Conservation (phyloP, 148 eudicot genomes). For the Dianthus caryophyllus region DNA sequence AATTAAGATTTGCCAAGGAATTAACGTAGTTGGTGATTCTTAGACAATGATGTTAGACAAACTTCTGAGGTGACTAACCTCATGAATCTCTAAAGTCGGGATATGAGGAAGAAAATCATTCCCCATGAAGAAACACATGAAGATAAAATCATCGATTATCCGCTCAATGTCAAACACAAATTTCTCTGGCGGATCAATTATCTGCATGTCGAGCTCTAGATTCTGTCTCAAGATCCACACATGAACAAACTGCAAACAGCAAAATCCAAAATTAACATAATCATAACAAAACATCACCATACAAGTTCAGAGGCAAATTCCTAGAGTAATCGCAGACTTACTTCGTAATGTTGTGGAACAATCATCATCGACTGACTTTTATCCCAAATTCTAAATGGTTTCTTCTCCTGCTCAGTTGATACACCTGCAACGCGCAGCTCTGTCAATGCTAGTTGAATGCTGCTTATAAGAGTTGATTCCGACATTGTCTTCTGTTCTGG, state of each 20-base stretch:
- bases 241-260: constrained; percentile 84
- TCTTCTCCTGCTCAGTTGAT: neutral
- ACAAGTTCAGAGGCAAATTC: neutral
- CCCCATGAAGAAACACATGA: constrained; percentile 93
- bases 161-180: constrained; percentile 60
- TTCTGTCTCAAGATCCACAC: constrained; percentile 91
- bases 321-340: neutral
- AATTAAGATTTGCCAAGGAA: neutral
- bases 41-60: too few relatives aligned
- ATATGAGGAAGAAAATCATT: constrained; percentile 96
- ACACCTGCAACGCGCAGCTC: neutral
- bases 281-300: neutral
- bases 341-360: constrained; percentile 17
- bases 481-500: neutral
- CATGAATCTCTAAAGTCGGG: constrained; percentile 91
- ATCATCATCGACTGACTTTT: neutral
- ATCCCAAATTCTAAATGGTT: neutral
- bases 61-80: constrained; percentile 40
- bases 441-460: constrained; percentile 8
- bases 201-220: constrained; percentile 79
- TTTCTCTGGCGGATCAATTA: constrained; percentile 54
- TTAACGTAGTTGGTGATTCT: too few relatives aligned
- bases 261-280: constrained; percentile 29
- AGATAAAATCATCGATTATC: constrained; percentile 81
- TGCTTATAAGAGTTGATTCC: constrained; percentile 8